Evolutionary conservation across 192 early-diverging fungal genomes (phyloP), one percentile per base, ranked within the genome.

Genomic region (Backusella luteola): DNA sequence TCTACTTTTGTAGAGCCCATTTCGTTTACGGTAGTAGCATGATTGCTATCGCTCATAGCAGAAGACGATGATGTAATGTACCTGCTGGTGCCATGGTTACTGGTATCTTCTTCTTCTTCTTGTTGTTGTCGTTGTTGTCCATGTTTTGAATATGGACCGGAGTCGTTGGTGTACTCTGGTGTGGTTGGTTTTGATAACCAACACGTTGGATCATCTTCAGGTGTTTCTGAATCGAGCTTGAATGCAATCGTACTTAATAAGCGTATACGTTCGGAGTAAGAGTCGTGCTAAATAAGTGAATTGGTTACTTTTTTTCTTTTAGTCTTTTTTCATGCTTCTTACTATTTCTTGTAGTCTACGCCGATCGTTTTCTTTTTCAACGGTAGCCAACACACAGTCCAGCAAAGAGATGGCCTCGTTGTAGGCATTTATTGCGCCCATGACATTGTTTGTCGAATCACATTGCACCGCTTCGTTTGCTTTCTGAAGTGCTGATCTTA

Each of bases 381-480:
- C 78, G 14, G 72, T 44, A 34, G 17, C 39, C 21, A 83, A 68
- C 8, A 83, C 82, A 19, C 68, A 38, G 39, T 77, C 69, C 63
- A 83, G 41, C 29, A 83, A 38, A 6, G 32, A n/a, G 34, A 83
- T 72, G 39, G 82, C 82, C 35, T 83, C 82, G 19, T 73, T 70
- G 67, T 83, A 83, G 5, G 82, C 74, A 14, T 59, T 79, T 34
- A 83, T 77, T 9, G 82, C 82, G 5, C 78, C 76, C 23, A 63
- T 36, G 17, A 83, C 74, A 67, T 83, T 69, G 66, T 83, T 83
- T 14, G 78, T 72, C 14, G 72, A 71, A 71, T 83, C 82, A 41
- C 71, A 77, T 14, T 80, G 59, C 6, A 83, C 82, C 19, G 82
- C 82, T 36, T 66, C 36, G 72, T 83, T 78, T 15, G 82, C 82